Base-by-base conservation (phyloP, 768 basidiomycete genomes). In the Tulasnella sp. region DNA sequence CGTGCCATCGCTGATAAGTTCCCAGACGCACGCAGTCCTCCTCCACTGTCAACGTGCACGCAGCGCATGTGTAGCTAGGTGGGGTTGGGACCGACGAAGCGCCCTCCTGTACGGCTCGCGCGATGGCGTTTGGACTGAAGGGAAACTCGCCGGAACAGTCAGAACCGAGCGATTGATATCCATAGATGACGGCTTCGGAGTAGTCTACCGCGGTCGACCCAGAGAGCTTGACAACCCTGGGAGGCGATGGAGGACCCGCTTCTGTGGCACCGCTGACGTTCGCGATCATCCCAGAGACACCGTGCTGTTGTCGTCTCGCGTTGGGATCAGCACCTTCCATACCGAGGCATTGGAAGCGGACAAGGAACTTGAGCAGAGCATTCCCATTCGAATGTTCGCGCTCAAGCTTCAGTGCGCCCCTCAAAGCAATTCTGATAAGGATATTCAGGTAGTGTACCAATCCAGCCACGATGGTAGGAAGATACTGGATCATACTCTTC, bases 371-470 rank as follows among this genome's bases (percentile, higher is more conserved):
- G 7, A 91, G 87, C 89, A 99, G 94, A 1, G 96, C 96, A 79
- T 93, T 92, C 62, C 90, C 88, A 73, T 94, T 91, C 79, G 89
- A 90, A 83, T 94, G 91, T 83, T 99, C 98, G 79, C 96, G 89
- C 86, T 99, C 98, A 42, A 99, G 89, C 86, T 96, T 98, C 80
- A 99, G 89, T 5, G 96, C 95, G 8, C 96, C 97, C 0, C 98
- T 98, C 71, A 99, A 88, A 3, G 98, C 96, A 81, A 99, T 99
- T 75, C 98, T 93, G 81, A 99, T 99, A 77, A 99, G 91, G 86
- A 99, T 99, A 88, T 99, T 99, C 84, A 99, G 92, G 86, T 99
- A 99, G 86, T 99, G 98, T 6, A 98, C 98, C 46, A 99, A 89
- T n/a, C 98, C 97, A 0, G 98, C 99, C 81, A 99, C 98, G 73